These are phyloP conservation scores for Mrakia blollopis DNA, from an alignment of 768 basidiomycete species.

Conservation along the genomic window DNA sequence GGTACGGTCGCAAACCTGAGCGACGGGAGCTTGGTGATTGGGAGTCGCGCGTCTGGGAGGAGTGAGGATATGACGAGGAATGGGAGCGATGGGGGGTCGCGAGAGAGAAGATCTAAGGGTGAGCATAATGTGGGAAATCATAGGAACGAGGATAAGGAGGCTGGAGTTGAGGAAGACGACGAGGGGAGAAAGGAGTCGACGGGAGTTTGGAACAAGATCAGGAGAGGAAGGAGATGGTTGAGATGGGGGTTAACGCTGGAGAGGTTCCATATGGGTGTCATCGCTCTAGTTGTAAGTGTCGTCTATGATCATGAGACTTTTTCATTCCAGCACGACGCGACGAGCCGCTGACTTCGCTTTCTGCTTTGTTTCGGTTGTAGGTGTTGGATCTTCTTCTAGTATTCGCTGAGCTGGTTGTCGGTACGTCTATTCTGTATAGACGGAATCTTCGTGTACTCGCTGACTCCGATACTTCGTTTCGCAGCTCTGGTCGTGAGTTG, in stretches of 20 bases:
- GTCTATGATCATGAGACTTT: background rate
- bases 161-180: background rate
- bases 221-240: background rate
- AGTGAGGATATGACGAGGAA: background rate
- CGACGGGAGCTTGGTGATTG: background rate
- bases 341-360: background rate
- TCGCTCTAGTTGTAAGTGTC: constrained; percentile 3
- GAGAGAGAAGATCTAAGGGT: background rate
- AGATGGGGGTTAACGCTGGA: background rate
- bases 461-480: background rate
- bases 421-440: background rate
- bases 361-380: background rate
- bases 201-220: background rate
- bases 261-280: background rate
- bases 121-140: background rate
- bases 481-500: background rate
- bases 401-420: constrained; percentile 4
- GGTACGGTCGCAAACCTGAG: background rate
- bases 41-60: background rate
- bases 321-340: background rate
- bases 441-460: background rate
- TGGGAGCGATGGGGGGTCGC: background rate
- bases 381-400: constrained; percentile 6
- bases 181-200: background rate
- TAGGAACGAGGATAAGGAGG: background rate